Evolutionary conservation across 1,284 basidiomycete genomes (phyloP), one percentile per base, ranked within the genome.

Genomic region (Somion occarium): DNA sequence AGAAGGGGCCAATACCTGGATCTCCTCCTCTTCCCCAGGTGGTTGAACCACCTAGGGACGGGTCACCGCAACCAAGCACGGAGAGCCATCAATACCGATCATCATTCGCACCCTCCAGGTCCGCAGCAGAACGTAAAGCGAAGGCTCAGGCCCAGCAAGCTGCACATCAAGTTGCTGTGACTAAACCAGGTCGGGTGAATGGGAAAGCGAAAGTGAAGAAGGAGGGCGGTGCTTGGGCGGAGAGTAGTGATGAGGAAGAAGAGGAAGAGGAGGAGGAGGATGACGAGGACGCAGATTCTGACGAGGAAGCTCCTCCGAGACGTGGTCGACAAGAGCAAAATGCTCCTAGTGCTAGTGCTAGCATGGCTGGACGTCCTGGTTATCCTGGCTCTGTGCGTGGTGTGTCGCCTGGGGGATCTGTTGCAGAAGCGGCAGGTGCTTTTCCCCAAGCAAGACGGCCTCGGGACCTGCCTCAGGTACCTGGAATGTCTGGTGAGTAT

Each of bases 81-180:
- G 48, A 22, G 20, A 45, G 53, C 26, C n/a, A 48, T 12, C 55
- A 59, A 50, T 52, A 76, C 63, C 79, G 80, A 44, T 93, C 91
- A 1, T 93, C 92, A 2, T 95, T 95, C 61, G 88, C 91, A 0
- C 87, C 85, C 0, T 89, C 88, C 13, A 87, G 80, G 62, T 81
- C 85, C 56, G 92, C 90, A 20, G 80, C 82, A 20, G 84, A 95
- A 63, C 79, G 93, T 48, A 89, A 91, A 60, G 87, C 88, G 11
- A 89, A 87, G 65, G 76, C 79, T 12, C 84, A 93, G 62, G 89
- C 88, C 19, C 86, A 91, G 60, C 85, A 91, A 61, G 86, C 85
- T 39, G 87, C 87, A 1, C 78, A 84, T 44, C 78, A 89, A 37
- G 87, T 83, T 25, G 90, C 87, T 19, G 79, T 76, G 46, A 80